Percentiles rank a stretch among this genome's conserved stretches.
These are phyloP conservation scores for Cucurbitaria berberidis DNA, from an alignment of 2,329 filamentous ascomycete species.

Conservation along the genomic window DNA sequence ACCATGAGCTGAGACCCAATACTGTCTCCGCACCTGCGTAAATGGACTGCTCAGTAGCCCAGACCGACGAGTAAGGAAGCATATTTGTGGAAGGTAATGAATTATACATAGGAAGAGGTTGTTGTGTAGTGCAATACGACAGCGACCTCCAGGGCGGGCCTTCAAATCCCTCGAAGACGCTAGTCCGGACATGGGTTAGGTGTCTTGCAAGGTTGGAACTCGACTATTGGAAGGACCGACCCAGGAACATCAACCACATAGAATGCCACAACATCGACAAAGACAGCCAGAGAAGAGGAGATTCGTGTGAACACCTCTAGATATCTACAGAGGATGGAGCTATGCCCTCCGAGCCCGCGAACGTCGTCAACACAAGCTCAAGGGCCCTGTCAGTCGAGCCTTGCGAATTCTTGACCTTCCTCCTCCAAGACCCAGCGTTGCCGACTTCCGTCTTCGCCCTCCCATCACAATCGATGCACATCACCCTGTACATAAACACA, in stretches of 20 bases:
- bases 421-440: constrained; percentile 13
- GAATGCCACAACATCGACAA: no score
- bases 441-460: constrained; percentile 22
- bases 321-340: no score
- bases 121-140: neutral
- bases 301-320: neutral
- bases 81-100: no score
- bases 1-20: constrained; percentile 2
- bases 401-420: neutral
- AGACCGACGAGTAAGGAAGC: no score
- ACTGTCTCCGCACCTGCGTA: neutral
- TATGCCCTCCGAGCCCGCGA: neutral
- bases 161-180: neutral
- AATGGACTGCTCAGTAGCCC: neutral
- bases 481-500: neutral
- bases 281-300: neutral
- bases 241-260: no score
- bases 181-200: neutral
- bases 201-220: neutral
- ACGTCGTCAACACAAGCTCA: constrained; percentile 20
- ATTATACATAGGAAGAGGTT: no score
- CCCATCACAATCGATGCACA: neutral
- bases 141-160: neutral
- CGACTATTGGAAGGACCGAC: neutral
- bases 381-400: neutral